Conservation (phyloP, 2,329 filamentous ascomycete species). For the Pseudocercospora vitis region DNA sequence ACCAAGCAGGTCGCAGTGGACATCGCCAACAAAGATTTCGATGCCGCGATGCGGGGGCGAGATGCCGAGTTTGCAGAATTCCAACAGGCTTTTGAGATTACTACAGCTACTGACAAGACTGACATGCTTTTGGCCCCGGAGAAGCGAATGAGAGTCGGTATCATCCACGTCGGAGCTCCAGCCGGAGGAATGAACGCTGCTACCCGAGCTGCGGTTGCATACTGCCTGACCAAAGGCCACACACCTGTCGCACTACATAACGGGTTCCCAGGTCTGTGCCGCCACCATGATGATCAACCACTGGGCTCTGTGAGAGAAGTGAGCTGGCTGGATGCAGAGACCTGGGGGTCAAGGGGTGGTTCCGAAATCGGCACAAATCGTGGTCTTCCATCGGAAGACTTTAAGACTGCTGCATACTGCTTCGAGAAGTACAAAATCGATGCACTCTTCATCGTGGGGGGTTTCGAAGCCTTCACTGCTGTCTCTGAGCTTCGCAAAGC, state of each 20-base stretch:
- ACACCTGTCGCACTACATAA: constrained; percentile 92
- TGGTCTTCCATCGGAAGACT: constrained; percentile 82
- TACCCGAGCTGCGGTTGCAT: constrained; percentile 86
- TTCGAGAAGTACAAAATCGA: constrained; percentile 88
- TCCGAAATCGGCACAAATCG: constrained; percentile 98
- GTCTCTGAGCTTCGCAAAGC: constrained; percentile 83
- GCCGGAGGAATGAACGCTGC: constrained; percentile 98
- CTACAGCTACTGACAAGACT: constrained; percentile 76
- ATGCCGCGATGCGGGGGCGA: constrained; percentile 79
- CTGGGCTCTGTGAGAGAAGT: constrained; percentile 80
- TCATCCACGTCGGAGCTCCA: constrained; percentile 94
- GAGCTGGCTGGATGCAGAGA: constrained; percentile 89
- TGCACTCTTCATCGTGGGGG: constrained; percentile 81
- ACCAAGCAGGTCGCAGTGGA: constrained; percentile 82
- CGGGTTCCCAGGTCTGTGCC: constrained; percentile 88
- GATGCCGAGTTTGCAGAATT: constrained; percentile 95
- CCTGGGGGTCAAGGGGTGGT: constrained; percentile 93
- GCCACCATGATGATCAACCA: constrained; percentile 83
- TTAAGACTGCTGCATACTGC: constrained; percentile 76
- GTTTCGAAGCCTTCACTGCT: constrained; percentile 94
- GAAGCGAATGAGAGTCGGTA: constrained; percentile 88
- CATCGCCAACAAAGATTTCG: constrained; percentile 83
- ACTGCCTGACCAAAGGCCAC: constrained; percentile 89
- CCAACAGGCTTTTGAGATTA: constrained; percentile 86
- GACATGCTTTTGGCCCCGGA: constrained; percentile 66